phyloP scores from a whole-genome alignment of 139 green algal genomes.

The Edaphochlamys debaryana region DNA sequence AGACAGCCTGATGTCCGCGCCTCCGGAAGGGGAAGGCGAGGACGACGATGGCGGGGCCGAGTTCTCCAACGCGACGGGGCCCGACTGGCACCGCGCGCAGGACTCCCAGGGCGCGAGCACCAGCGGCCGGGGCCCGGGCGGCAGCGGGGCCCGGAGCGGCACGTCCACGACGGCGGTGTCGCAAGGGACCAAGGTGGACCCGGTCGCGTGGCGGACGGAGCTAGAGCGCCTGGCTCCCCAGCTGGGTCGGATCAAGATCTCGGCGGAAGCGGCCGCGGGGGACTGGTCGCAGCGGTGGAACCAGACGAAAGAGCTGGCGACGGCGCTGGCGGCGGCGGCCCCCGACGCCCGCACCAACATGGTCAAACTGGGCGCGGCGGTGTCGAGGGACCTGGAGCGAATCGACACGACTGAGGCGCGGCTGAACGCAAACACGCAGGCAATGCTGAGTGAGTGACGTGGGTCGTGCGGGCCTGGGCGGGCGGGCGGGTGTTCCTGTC shows the following conservation, averaged over 20 bases:
- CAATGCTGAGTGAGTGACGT: constrained; percentile 9
- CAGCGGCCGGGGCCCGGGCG: not conserved
- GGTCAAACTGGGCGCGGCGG: not conserved
- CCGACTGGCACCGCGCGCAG: not conserved
- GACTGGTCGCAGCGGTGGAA: constrained; percentile 50
- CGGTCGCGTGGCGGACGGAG: constrained; percentile 52
- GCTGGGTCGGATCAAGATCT: constrained; percentile 45
- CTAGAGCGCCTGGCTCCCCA: constrained; percentile 52
- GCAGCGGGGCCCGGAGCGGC: not conserved
- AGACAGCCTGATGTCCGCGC: not conserved
- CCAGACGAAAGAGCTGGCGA: constrained; percentile 34
- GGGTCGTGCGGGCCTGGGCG: not conserved
- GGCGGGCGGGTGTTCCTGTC: not conserved
- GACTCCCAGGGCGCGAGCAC: constrained; percentile 2
- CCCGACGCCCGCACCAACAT: not conserved
- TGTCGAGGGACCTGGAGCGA: constrained; percentile 21
- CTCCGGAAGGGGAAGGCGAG: not conserved
- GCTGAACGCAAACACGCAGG: constrained; percentile 11
- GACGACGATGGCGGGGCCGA: constrained; percentile 23
- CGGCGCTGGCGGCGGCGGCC: not conserved
- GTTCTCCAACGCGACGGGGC: not conserved
- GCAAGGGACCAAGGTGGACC: constrained; percentile 46
- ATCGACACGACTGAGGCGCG: constrained; percentile 34
- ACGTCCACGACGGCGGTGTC: not conserved
- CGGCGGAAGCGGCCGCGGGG: constrained; percentile 16